Evolutionary conservation across 345 rosid genomes (phyloP), one percentile per base, ranked within the genome.

Genomic region (Murraya koenigii): DNA sequence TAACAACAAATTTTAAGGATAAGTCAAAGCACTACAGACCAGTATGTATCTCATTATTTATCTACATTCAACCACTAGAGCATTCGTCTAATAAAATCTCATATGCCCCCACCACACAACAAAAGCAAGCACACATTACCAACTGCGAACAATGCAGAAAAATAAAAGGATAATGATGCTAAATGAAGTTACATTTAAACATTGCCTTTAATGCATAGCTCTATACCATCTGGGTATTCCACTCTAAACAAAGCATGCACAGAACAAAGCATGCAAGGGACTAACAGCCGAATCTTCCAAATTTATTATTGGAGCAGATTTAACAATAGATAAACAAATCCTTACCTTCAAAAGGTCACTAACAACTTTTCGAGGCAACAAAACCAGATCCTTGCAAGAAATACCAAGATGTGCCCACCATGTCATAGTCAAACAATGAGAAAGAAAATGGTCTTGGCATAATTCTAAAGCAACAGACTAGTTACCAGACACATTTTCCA

Each of bases 401-500:
- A 66, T 35, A 66, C 26, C 33, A 52, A 35, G 71, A 32, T 59
- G 17, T n/a, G 59, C 56, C 72, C 55, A 78, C 76, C 73, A 55
- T 38, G 64, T 52, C 78, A 67, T 28, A 61, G 19, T 23, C 59
- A 36, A 72, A 60, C 14, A 47, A 23, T 4, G 70, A 38, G 71
- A 59, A 59, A 69, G 64, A 75, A 71, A 77, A 71, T 41, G n/a
- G 69, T 44, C 69, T 19, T 35, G 39, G 52, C 62, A 56, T 54
- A 14, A 65, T 59, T 35, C 72, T 39, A 58, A 68, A 17, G 39
- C 66, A 56, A 47, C 78, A 25, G 59, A 55, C 56, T 5, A 77
- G 59, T 74, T 55, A 62, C 36, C 70, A 32, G 83, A 80, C 77
- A 25, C 66, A 70, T 83, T 77, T 62, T 71, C 69, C 65, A 38